These are phyloP conservation scores for Conoideocrella luteorostrata DNA, from an alignment of 2,329 filamentous ascomycete species.

Conservation along the genomic window DNA sequence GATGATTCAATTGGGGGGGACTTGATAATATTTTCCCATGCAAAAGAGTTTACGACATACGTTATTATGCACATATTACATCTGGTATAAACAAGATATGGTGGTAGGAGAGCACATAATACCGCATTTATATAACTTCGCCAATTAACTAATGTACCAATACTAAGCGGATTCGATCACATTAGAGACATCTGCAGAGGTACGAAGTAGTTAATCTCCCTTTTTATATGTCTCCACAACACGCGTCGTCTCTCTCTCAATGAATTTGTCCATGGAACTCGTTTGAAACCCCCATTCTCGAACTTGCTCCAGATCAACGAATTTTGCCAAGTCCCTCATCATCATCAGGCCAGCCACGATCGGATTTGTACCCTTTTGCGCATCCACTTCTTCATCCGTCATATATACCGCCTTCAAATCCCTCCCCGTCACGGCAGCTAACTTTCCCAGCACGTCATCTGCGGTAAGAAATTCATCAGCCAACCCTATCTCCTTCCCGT, in stretches of 20 bases:
- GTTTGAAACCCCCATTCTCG: slow-evolving; percentile 33
- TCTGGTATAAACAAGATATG: too few relatives aligned
- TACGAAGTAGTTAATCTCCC: neutral
- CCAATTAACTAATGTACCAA: too few relatives aligned
- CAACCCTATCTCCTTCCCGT: slow-evolving; percentile 31
- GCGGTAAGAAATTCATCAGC: slow-evolving; percentile 33
- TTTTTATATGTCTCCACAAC: slow-evolving; percentile 23
- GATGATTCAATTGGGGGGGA: neutral
- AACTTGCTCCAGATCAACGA: slow-evolving; percentile 29
- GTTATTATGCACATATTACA: too few relatives aligned
- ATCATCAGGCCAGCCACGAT: slow-evolving; percentile 32
- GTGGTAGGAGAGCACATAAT: too few relatives aligned
- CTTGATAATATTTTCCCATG: neutral
- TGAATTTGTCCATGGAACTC: slow-evolving; percentile 36
- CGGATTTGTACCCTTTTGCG: slow-evolving; percentile 27
- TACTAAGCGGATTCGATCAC: too few relatives aligned
- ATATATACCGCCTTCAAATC: slow-evolving; percentile 31
- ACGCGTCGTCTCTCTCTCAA: slow-evolving; percentile 31
- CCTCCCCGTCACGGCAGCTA: slow-evolving; percentile 28
- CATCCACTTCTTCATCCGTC: slow-evolving; percentile 33
- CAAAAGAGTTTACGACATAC: too few relatives aligned
- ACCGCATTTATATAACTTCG: too few relatives aligned
- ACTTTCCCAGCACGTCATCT: slow-evolving; percentile 27
- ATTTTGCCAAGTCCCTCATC: slow-evolving; percentile 26
- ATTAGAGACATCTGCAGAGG: too few relatives aligned